Evolutionary conservation across 768 basidiomycete species (phyloP), one percentile per base, ranked within the genome.

Genomic region (Leucogyrophana mollusca): DNA sequence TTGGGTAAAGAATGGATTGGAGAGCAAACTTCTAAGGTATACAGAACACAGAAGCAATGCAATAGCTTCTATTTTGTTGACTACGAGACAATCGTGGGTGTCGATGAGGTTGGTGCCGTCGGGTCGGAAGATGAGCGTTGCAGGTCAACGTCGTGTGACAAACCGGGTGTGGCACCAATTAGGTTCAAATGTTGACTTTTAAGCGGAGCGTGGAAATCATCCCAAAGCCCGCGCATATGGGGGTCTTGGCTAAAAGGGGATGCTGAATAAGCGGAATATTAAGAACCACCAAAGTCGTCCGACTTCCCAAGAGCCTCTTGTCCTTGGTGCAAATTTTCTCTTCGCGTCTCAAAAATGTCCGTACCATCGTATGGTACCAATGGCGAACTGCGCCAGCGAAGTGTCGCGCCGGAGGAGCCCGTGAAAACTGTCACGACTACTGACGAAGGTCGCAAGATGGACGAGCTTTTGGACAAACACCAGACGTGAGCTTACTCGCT

Each of bases 401-500:
- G 53, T 16, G 49, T 52, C 14, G 60, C 53, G 20, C 2, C 44
- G 14, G 8, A 24, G 2, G 45, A 40, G n/a, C 17, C 22, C 25
- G 25, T 32, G 17, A 34, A 25, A 33, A 37, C 75, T 16, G 62
- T 69, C 33, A 66, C 53, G 2, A 61, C 82, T 32, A 82, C 85
- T 0, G 84, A 87, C 25, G 80, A 84, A 55, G 92, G 92, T 34
- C 81, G 77, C 48, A 82, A 83, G 65, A 71, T 73, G 9, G 92
- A 94, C 72, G 76, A 79, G 45, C 71, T 81, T 34, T 73, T 94
- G 40, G 88, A 91, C 65, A 72, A 78, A 49, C 89, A 90, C 60
- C 73, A 76, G 43, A 66, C 66, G 82, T 86, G 56, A 43, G 77
- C 64, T 24, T 41, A 4, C 23, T 13, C 27, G 14, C 9, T 21